Evolutionary conservation across 2,329 filamentous ascomycete species (phyloP), one percentile per base, ranked within the genome.

Genomic region (Colletotrichum higginsianum): DNA sequence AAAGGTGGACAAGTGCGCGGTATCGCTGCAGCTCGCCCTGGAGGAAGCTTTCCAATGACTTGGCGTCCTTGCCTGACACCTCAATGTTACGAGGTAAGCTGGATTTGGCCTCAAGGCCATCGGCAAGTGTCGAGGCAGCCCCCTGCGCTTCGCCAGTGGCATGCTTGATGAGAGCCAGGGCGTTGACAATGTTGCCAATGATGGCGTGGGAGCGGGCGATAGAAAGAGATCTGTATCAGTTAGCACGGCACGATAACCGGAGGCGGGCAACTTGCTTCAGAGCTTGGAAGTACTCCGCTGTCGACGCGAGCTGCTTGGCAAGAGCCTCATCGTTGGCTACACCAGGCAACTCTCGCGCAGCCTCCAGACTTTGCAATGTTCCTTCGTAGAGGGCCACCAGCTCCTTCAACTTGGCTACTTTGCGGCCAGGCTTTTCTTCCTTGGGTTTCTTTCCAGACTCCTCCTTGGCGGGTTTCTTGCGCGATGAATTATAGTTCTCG

Each of bases 371-470:
- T 82, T 98, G 94, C 30, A 98, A 83, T 11, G 93, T 97, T 30
- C 94, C 94, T 79, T 98, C 95, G 79, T 98, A 98, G 2, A 99
- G 86, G 3, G 96, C 95, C 16, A 94, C 91, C 77, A 94, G 92
- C 80, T 98, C 96, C 78, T 94, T 93, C 62, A 98, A 85, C 77
- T 93, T 91, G 15, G 92, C 91, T 62, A 98, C 85, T 79, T 94
- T 94, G 74, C 92, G 91, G 23, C 93, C 92, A 18, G 89, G 90
- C 0, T 93, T 89, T 75, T 95, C 91, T 61, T 92, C 89, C 75
- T 89, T 88, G 23, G 70, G 76, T 69, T 86, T 75, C 30, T 78
- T 73, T 0, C 72, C 73, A 9, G 74, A 69, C 67, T 79, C 78
- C 72, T 79, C 86, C 78, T 87, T 90, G 77, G 89, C 90, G 46